phyloP scores from a whole-genome alignment of 2,329 filamentous ascomycete species.

The Dothistroma septosporum region DNA sequence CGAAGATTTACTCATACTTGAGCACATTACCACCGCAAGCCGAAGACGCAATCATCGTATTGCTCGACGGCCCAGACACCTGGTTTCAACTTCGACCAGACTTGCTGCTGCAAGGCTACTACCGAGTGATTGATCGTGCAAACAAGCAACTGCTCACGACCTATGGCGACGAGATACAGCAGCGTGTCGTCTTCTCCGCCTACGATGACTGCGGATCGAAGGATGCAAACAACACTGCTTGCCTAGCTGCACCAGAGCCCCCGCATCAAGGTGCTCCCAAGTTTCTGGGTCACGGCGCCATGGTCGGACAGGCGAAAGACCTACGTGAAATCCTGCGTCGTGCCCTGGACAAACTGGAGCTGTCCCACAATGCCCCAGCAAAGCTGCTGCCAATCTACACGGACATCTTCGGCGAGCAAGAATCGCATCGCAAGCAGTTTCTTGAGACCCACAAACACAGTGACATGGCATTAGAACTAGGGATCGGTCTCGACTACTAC shows the following conservation, averaged over 20 bases:
- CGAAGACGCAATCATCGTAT: constrained; percentile 3
- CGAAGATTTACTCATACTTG: constrained; percentile 5
- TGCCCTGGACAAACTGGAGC: constrained; percentile 28
- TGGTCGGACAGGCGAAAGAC: constrained; percentile 39
- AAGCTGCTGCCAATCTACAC: constrained; percentile 34
- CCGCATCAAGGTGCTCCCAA: constrained; percentile 5
- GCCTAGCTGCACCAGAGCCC: constrained; percentile 23
- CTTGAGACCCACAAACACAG: not conserved
- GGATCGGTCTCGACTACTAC: constrained; percentile 8
- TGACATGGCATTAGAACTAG: not conserved
- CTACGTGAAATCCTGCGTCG: constrained; percentile 28
- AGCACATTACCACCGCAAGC: constrained; percentile 2
- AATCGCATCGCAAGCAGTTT: constrained; percentile 35
- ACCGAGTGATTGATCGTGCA: not conserved
- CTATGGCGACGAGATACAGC: constrained; percentile 6
- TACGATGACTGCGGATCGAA: constrained; percentile 27
- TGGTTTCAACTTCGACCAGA: constrained; percentile 7
- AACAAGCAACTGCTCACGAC: not conserved
- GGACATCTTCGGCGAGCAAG: constrained; percentile 51
- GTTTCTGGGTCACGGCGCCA: constrained; percentile 37
- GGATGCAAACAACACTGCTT: constrained; percentile 18
- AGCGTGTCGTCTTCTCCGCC: constrained; percentile 26
- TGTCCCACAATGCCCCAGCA: not conserved
- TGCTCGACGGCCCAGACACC: constrained; percentile 9
- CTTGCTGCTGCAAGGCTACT: constrained; percentile 4